Evolutionary conservation across 345 rosid genomes (phyloP), one percentile per base, ranked within the genome.

Genomic region (Adansonia digitata): DNA sequence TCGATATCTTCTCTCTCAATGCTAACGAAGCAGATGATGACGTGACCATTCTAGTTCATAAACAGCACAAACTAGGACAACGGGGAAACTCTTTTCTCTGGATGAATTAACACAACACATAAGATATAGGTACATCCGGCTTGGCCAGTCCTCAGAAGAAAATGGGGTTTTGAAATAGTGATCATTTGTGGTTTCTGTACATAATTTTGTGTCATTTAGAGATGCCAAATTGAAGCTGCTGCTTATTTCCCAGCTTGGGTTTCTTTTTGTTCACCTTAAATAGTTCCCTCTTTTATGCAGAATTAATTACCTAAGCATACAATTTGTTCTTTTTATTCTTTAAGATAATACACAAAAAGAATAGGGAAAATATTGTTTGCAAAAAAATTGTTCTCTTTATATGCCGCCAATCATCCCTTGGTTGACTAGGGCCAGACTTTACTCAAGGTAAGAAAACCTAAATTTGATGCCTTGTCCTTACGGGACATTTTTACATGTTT

Each of bases 1-100:
- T 73, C 0, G 92, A 88, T 74, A 76, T 88, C 53, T 86, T 56
- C 89, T 7, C 81, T 27, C 17, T n/a, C n/a, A 79, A 79, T 27
- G 68, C 79, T 1, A 48, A 77, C 10, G 77, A 77, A 75, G 71
- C 74, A 11, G 69, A 76, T 3, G 75, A 73, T n/a, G n/a, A n/a
- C n/a, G 29, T 60, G 31, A 37, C 45, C 68, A 22, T 3, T 35
- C 55, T 67, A 13, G 20, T 69, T 51, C 8, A 45, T 34, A n/a
- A 22, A 66, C 51, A 26, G 22, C 24, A 48, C n/a, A n/a, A 13
- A 31, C 3, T 31, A 64, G 11, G 10, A 26, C 5, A 53, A 45
- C n/a, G n/a, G n/a, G n/a, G n/a, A n/a, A n/a, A n/a, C n/a, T n/a
- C n/a, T n/a, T n/a, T n/a, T n/a, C n/a, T n/a, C n/a, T n/a, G n/a